Evolutionary conservation across 352 stramenopile genomes (phyloP), one percentile per base, ranked within the genome.

Genomic region (Pythium rhizo-oryzae): DNA sequence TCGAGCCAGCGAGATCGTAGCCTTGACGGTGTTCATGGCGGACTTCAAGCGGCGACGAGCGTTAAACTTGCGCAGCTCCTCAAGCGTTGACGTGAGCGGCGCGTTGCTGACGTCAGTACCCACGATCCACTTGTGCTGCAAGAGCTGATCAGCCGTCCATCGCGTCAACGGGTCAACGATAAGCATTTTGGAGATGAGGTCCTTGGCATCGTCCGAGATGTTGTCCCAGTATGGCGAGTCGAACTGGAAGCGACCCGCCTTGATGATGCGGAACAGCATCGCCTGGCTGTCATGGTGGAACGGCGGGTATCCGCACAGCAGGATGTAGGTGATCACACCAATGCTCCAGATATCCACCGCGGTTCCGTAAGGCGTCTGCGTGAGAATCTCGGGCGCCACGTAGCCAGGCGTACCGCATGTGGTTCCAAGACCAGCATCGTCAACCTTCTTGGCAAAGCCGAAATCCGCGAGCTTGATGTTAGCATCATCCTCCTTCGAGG

Each of bases 211-310:
- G 51, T 96, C 91, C 35, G 89, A 97, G 16, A 99, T 88, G 67
- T 96, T 82, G 71, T 94, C 87, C 95, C 95, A 98, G 77, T 98
- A 98, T 19, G 97, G 93, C n/a, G 92, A 90, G 66, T 98, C 93
- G 65, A 98, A 99, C 80, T 98, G 80, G 75, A 97, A 98, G 8
- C 65, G 64, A 58, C 87, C 87, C 4, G 78, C 59, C 69, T 90
- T 89, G 72, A 96, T 92, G 24, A 86, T 78, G 35, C 78, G 67
- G 73, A 94, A 94, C n/a, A 96, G 81, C 69, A 91, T 78, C 7
- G 78, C 71, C 65, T 98, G 93, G 78, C 97, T 98, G 67, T 98
- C 85, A 72, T 98, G 76, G 69, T 98, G 82, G 72, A 96, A 96
- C 46, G 89, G 89, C 0, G 87, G 85, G 67, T 96, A 95, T 0